Conservation (phyloP, 176 grass and related monocot species). For the Rhynchospora pubera region DNA sequence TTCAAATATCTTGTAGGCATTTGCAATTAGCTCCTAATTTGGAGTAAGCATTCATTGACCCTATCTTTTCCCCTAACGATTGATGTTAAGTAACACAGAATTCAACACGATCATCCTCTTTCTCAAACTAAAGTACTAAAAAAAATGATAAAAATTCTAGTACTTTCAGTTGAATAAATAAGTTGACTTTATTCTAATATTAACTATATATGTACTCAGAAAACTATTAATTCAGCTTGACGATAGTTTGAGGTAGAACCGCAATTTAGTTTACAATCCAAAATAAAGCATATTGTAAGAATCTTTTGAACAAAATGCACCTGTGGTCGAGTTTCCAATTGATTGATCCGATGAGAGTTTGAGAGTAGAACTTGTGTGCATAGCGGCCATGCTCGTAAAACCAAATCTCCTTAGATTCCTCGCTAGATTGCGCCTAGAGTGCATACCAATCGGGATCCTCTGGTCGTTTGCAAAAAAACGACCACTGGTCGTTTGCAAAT, state of each 20-base stretch:
- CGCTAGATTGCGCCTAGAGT: no score
- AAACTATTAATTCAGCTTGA: background rate
- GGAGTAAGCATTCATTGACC: background rate
- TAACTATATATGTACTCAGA: background rate
- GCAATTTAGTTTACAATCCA: background rate
- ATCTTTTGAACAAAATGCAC: background rate
- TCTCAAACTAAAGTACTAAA: background rate
- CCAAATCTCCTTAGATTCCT: no score
- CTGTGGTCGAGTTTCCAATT: constrained; percentile 12
- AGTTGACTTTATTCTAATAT: background rate
- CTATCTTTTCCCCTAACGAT: background rate
- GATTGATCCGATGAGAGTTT: background rate
- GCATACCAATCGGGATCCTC: no score
- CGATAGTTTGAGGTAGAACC: background rate
- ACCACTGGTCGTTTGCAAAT: no score
- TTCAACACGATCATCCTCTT: constrained; percentile 2
- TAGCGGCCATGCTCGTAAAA: background rate
- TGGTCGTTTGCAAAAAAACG: no score
- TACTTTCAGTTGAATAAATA: background rate
- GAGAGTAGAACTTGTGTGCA: constrained; percentile 11
- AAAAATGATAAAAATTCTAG: background rate
- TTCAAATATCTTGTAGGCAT: background rate
- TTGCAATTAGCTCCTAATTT: background rate
- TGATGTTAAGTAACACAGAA: background rate
- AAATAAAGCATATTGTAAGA: background rate